These are phyloP conservation scores for Penicillium aurantiogriseum DNA, from an alignment of 2,329 filamentous ascomycete species.

Conservation along the genomic window DNA sequence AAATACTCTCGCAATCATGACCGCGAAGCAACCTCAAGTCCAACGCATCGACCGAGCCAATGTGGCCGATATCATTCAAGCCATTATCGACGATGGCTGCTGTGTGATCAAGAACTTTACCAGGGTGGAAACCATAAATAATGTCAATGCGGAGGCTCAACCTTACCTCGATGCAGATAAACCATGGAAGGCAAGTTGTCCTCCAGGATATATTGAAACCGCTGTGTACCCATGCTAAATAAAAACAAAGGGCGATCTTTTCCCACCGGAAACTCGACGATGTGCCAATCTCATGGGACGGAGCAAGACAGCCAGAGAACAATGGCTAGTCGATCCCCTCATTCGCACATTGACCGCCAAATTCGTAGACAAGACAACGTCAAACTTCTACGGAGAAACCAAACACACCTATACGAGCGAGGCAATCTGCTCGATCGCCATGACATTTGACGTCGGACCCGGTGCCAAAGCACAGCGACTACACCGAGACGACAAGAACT, in stretches of 20 bases:
- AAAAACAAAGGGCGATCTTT: neutral
- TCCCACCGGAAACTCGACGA: neutral
- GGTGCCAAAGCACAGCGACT: conserved; percentile 42
- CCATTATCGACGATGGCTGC: neutral
- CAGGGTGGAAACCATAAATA: neutral
- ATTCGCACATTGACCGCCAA: conserved; percentile 16
- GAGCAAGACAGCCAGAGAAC: neutral
- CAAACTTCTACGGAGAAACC: conserved; percentile 28
- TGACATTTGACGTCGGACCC: conserved; percentile 34
- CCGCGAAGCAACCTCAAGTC: neutral
- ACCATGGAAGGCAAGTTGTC: neutral
- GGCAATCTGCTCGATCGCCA: conserved; percentile 24
- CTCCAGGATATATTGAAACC: neutral
- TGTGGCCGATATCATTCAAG: neutral
- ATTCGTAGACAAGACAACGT: conserved; percentile 29
- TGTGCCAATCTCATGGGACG: neutral
- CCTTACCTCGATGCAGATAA: neutral
- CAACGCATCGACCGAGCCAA: neutral
- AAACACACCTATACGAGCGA: conserved; percentile 29
- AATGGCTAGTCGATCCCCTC: conserved; percentile 1
- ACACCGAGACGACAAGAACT: conserved; percentile 40
- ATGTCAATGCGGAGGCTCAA: neutral
- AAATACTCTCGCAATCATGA: neutral
- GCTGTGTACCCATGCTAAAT: neutral
- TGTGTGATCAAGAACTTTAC: neutral